Percentiles rank a stretch among this genome's conserved stretches.
Evolutionary conservation across 2,329 filamentous ascomycete species (phyloP).

Genomic region (Arthrinium puccinioides): DNA sequence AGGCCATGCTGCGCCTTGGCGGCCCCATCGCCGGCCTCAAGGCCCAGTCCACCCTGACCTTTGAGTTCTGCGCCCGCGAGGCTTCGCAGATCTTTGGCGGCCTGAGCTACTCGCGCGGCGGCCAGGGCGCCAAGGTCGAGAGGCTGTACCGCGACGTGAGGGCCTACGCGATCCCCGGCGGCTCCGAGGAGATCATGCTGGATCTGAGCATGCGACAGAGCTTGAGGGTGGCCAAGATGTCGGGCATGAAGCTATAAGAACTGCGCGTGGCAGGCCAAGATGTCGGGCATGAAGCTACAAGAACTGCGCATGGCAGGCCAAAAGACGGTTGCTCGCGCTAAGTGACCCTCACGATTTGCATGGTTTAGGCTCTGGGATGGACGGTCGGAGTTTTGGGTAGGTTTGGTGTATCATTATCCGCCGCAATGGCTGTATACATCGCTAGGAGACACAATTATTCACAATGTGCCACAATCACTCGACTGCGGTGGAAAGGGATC

Average conservation of each 20-base stretch:
- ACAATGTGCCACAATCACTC: no score
- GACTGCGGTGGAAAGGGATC: no score
- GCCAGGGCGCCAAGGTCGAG: slow-evolving; percentile 94
- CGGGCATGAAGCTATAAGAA: slow-evolving; percentile 91
- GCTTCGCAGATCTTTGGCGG: slow-evolving; percentile 97
- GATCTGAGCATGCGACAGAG: slow-evolving; percentile 92
- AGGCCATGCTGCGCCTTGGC: slow-evolving; percentile 93
- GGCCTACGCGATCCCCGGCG: slow-evolving; percentile 93
- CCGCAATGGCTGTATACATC: neutral
- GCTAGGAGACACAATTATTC: no score
- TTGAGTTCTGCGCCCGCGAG: slow-evolving; percentile 96
- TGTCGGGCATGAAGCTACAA: slow-evolving; percentile 92
- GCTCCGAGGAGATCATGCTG: slow-evolving; percentile 97
- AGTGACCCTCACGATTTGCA: no score
- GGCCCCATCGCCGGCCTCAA: slow-evolving; percentile 92
- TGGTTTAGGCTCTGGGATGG: neutral
- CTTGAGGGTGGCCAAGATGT: slow-evolving; percentile 76
- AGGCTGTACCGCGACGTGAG: slow-evolving; percentile 89
- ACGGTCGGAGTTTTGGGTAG: neutral
- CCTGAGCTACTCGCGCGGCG: slow-evolving; percentile 82
- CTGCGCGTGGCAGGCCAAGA: slow-evolving; percentile 80
- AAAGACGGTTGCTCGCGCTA: no score
- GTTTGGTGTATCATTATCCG: neutral
- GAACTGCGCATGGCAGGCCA: slow-evolving; percentile 71
- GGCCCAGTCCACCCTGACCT: slow-evolving; percentile 87